Evolutionary conservation across 2,329 filamentous ascomycete species (phyloP).

Genomic region (Colletotrichum paranaense): DNA sequence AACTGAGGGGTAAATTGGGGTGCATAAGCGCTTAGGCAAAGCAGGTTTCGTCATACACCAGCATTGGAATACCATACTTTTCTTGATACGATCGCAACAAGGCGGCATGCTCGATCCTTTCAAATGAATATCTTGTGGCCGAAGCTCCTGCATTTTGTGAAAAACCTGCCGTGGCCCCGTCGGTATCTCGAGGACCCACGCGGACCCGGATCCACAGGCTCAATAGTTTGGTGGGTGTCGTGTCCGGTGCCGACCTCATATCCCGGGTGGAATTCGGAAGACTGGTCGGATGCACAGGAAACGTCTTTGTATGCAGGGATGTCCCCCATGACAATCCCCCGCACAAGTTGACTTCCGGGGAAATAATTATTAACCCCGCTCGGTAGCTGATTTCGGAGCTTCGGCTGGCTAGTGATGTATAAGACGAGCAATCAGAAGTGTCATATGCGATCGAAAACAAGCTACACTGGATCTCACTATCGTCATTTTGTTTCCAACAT

Average conservation of each 20-base stretch:
- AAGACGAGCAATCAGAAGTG: background rate
- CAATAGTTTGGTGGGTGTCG: background rate
- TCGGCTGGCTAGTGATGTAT: background rate
- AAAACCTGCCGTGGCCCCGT: background rate
- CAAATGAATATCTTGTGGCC: background rate
- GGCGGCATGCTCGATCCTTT: background rate
- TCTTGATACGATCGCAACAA: background rate
- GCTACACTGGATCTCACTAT: background rate
- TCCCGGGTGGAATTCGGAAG: background rate
- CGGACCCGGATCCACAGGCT: background rate
- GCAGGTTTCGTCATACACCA: background rate
- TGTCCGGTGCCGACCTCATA: background rate
- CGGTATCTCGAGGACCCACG: background rate
- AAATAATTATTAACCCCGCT: background rate
- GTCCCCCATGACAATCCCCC: background rate
- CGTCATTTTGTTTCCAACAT: background rate
- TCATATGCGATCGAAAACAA: background rate
- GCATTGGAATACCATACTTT: background rate
- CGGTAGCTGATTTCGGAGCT: background rate
- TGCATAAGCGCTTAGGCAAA: background rate
- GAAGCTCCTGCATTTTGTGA: background rate
- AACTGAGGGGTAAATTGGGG: constrained; percentile 2
- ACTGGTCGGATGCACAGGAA: background rate
- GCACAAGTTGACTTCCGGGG: background rate
- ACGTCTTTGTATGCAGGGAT: background rate